These are phyloP conservation scores for Suaeda aralocaspica DNA, from an alignment of 148 eudicot genomes.

Conservation along the genomic window DNA sequence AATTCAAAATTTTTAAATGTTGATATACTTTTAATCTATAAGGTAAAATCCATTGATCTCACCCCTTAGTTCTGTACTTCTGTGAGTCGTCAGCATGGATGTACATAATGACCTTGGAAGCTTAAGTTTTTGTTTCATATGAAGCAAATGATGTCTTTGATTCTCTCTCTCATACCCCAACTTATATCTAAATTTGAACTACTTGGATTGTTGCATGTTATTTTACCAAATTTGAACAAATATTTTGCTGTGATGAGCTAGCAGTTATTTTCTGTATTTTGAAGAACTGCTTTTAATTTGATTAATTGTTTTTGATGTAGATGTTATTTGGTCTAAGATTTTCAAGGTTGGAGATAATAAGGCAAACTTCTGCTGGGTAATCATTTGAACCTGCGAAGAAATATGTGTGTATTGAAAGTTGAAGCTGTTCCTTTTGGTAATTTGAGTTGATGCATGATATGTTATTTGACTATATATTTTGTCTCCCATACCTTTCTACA, in stretches of 20 bases:
- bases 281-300: slow-evolving; percentile 14
- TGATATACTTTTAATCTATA: neutral
- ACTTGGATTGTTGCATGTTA: neutral
- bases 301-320: slow-evolving; percentile 42
- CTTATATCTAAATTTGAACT: neutral
- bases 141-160: neutral
- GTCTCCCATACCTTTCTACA: neutral
- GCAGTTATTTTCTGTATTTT: neutral
- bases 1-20: too few species aligned
- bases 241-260: neutral
- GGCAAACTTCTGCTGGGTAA: slow-evolving; percentile 69
- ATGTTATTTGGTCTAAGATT: slow-evolving; percentile 66
- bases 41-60: neutral
- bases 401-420: slow-evolving; percentile 8
- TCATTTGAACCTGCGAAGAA: slow-evolving; percentile 5
- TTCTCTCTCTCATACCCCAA: too few species aligned
- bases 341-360: slow-evolving; percentile 65
- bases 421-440: slow-evolving; percentile 12
- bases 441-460: slow-evolving; percentile 5
- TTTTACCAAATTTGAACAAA: neutral
- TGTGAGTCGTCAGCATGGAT: neutral
- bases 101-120: neutral
- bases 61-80: too few species aligned
- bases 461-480: neutral
- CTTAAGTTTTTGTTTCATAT: neutral